These are phyloP conservation scores for Cicer yamashitae DNA, from an alignment of 306 rosid species.

Conservation along the genomic window DNA sequence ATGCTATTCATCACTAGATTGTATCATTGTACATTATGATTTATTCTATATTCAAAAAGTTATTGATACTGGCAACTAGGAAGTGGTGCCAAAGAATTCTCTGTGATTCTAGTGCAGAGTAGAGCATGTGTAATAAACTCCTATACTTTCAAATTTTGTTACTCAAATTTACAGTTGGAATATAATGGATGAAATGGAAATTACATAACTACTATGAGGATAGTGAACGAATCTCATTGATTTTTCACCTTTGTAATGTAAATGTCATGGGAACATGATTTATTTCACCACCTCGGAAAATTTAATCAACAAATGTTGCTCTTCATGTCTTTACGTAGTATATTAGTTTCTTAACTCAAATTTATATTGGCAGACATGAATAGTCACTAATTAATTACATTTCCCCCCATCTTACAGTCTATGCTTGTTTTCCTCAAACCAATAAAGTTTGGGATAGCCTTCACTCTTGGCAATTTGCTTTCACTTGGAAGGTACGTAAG, in stretches of 20 bases:
- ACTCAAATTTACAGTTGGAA: slow-evolving; percentile 10
- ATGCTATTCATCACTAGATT: slow-evolving; percentile 2
- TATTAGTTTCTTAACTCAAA: slow-evolving; percentile 36
- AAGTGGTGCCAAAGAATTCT: neutral
- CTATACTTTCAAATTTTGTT: neutral
- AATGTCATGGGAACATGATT: slow-evolving; percentile 29
- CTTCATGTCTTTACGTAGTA: slow-evolving; percentile 13
- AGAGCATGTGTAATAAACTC: slow-evolving; percentile 9
- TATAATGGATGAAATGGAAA: slow-evolving; percentile 14
- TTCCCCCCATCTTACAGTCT: slow-evolving; percentile 66
- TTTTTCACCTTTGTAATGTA: slow-evolving; percentile 24
- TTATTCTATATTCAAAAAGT: neutral
- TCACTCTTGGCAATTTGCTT: slow-evolving; percentile 95
- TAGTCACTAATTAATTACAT: slow-evolving; percentile 46
- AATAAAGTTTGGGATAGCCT: slow-evolving; percentile 85
- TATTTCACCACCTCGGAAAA: slow-evolving; percentile 37
- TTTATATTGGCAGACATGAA: slow-evolving; percentile 33
- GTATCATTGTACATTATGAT: neutral
- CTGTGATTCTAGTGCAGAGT: slow-evolving; percentile 4
- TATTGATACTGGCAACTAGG: slow-evolving; percentile 7
- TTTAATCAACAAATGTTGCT: slow-evolving; percentile 22
- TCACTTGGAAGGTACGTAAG: slow-evolving; percentile 85
- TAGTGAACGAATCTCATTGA: slow-evolving; percentile 9
- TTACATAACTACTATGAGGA: slow-evolving; percentile 7
- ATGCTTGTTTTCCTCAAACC: slow-evolving; percentile 93